Evolutionary conservation across 1,284 basidiomycete species (phyloP), one percentile per base, ranked within the genome.

Genomic region (Singerocomus inundabilis): DNA sequence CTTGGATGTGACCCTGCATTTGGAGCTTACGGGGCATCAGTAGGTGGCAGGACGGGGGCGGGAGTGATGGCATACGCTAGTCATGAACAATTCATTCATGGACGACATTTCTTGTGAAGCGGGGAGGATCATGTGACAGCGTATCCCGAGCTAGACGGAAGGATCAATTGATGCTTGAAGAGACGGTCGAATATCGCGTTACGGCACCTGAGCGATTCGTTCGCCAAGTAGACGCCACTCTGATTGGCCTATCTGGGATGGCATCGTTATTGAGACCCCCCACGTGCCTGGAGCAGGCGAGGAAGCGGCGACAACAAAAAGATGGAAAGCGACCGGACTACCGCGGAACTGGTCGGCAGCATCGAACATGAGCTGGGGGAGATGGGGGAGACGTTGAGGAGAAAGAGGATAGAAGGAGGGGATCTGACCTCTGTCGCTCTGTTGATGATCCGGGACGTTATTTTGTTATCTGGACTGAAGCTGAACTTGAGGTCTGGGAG

Each of bases 101-200:
- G 70, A 59, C 12, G 69, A 60, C 67, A 76, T 73, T 54, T 77
- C 69, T 48, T 72, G 68, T 50, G 69, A 70, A 41, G 76, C 57
- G 44, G 69, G 72, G 49, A 82, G 67, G 46, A 84, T 75, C 69
- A 85, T 72, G 63, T 85, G 83, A 53, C 79, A 77, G 49, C 78
- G 74, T 40, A 84, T 78, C 39, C 76, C 67, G 48, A 74, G 71
- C 83, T 85, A 55, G 32, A 49, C 5, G 42, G 44, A 43, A 41
- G 36, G 51, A 49, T 66, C 49, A 64, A 54, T 43, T 45, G 33
- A 44, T n/a, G n/a, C n/a, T n/a, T n/a, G n/a, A 44, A 35, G 46
- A 35, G 35, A 44, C 33, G 48, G 42, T 29, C 29, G 46, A 44
- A 29, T 38, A 48, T 49, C 47, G 26, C 46, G 48, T 34, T 25